These are phyloP conservation scores for Geosmithia putterillii DNA, from an alignment of 2,329 filamentous ascomycete genomes.

Conservation along the genomic window DNA sequence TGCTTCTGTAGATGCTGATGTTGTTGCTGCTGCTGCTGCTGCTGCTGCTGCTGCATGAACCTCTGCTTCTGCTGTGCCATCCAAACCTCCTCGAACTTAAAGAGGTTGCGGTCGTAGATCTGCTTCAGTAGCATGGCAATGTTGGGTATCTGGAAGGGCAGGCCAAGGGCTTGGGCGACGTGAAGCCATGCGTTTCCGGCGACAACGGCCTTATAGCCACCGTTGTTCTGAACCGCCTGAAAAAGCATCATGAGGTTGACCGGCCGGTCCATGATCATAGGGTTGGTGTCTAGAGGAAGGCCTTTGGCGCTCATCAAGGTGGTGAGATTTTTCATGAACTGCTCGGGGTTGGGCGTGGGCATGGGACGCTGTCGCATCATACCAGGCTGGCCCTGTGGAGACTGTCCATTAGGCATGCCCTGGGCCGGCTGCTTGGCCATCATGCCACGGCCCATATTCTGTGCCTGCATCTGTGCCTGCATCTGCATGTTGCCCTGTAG, in stretches of 20 bases:
- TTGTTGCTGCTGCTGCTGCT: constrained; percentile 24
- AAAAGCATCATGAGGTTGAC: constrained; percentile 71
- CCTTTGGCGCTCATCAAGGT: constrained; percentile 67
- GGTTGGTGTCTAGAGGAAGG: constrained; percentile 62
- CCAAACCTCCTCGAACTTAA: constrained; percentile 64
- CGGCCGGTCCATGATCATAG: constrained; percentile 58
- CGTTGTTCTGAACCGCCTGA: constrained; percentile 58
- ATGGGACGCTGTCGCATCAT: constrained; percentile 29
- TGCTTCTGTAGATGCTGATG: constrained; percentile 20
- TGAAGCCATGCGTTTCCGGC: constrained; percentile 60
- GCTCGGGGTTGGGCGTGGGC: constrained; percentile 43
- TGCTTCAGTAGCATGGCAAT: constrained; percentile 59
- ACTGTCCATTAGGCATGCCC: constrained; percentile 42
- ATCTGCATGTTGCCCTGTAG: constrained; percentile 44
- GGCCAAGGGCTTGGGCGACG: constrained; percentile 53
- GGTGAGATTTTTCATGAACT: constrained; percentile 64
- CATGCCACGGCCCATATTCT: constrained; percentile 32
- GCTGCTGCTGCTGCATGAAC: constrained; percentile 38
- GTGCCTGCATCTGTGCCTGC: constrained; percentile 37
- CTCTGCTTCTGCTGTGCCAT: constrained; percentile 40
- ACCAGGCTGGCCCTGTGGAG: constrained; percentile 25
- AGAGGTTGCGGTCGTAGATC: constrained; percentile 65
- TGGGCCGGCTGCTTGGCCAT: constrained; percentile 39
- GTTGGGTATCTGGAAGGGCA: constrained; percentile 51
- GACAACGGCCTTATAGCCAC: constrained; percentile 65